Evolutionary conservation across 1,139 yeast species (phyloP), one percentile per base, ranked within the genome.

Genomic region (Lodderomyces parapsilosis): DNA sequence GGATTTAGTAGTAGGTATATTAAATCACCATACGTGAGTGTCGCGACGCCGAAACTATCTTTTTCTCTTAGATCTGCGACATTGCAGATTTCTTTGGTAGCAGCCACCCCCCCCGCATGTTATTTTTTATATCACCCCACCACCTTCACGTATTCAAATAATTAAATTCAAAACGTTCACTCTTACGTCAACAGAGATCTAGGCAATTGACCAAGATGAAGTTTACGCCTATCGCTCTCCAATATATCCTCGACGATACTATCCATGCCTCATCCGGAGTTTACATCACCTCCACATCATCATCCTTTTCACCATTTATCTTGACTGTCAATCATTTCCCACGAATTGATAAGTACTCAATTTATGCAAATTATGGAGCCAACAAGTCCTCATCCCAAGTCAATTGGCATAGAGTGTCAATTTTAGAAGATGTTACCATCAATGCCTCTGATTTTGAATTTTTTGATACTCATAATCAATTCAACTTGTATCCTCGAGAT

Each of bases 401-500:
- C 8, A 13, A 11, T 10, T 40, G 40, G 41, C 35, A 36, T 24
- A 28, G 34, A 14, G 17, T 27, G 18, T 50, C 44, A 13, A 17
- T 36, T 14, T 11, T 27, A 15, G 36, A 13, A n/a, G 36, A 28
- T 22, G 32, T 33, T 11, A 32, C 25, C 4, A 28, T 31, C 22
- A 34, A 36, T 18, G n/a, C 38, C 17, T 17, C 40, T 10, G 37
- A 44, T 2, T 47, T 46, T 15, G 28, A 38, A 8, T 44, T 44
- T 37, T 63, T 67, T 46, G 48, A 47, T 22, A 39, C 45, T 20
- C 40, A 47, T 9, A 22, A 22, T 36, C 70, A 70, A 22, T 68
- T 68, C 43, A 55, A 50, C 32, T 39, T 68, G 8, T 49, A 63
- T 11, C 73, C 73, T 3, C 53, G 54, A 40, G 62, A 62, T 45